These are phyloP conservation scores for Ambrosia artemisiifolia DNA, from an alignment of 129 eudicot species.

Conservation along the genomic window DNA sequence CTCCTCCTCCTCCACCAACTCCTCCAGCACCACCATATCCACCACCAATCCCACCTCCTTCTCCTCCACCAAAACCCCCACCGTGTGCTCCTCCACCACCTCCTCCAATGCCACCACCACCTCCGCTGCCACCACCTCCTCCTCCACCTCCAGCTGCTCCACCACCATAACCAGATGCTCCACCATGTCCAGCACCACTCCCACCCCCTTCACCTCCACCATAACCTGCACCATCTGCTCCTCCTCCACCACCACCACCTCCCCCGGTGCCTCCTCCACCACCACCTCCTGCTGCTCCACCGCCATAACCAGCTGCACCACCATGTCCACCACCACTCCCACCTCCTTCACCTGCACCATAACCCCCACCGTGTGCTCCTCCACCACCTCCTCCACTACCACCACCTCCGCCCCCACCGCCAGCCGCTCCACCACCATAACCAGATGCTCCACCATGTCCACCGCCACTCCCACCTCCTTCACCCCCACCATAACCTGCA, in stretches of 20 bases:
- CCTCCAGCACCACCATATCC: constrained; percentile 46
- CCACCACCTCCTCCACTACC: constrained; percentile 18
- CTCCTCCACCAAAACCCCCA: constrained; percentile 37
- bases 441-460: constrained; percentile 34
- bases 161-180: neutral
- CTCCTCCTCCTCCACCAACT: constrained; percentile 42
- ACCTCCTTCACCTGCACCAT: constrained; percentile 37
- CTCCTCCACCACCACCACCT: constrained; percentile 29
- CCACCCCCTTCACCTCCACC: constrained; percentile 48
- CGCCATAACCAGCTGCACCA: constrained; percentile 26
- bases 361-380: constrained; percentile 22
- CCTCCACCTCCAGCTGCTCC: constrained; percentile 31
- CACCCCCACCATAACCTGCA: constrained; percentile 28
- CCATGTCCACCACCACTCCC: constrained; percentile 42
- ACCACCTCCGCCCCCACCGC: constrained; percentile 36
- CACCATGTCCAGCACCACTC: constrained; percentile 21
- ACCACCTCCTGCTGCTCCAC: constrained; percentile 23
- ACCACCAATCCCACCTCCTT: constrained; percentile 36
- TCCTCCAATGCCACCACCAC: neutral
- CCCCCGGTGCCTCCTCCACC: constrained; percentile 35
- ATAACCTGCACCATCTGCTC: constrained; percentile 36
- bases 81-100: constrained; percentile 21
- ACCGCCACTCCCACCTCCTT: constrained; percentile 43
- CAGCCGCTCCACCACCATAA: constrained; percentile 32
- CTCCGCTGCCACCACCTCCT: constrained; percentile 32